These are phyloP conservation scores for Leccinum laetum DNA, from an alignment of 1,284 basidiomycete species.

Conservation along the genomic window DNA sequence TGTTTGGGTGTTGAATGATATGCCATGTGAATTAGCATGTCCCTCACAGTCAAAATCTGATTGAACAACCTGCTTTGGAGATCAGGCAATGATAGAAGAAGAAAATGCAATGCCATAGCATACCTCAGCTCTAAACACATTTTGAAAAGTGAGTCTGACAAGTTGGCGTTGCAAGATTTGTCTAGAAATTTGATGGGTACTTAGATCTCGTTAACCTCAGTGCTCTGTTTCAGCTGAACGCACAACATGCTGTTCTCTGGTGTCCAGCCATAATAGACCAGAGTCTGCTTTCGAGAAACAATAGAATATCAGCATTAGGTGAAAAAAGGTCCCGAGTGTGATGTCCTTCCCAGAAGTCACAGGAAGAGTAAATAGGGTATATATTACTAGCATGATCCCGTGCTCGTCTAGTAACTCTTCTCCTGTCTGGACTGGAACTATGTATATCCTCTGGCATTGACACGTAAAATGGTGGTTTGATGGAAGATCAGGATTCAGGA, in stretches of 20 bases:
- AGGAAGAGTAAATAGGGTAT: too few species aligned
- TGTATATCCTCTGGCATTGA: too few species aligned
- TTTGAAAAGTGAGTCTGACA: background rate
- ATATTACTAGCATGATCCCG: too few species aligned
- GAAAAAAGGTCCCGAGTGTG: too few species aligned
- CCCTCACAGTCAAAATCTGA: background rate
- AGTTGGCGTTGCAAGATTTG: background rate
- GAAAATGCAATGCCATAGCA: background rate
- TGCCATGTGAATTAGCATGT: background rate
- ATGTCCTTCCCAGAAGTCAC: too few species aligned
- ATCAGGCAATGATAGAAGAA: background rate
- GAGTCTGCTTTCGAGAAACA: too few species aligned
- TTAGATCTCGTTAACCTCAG: background rate
- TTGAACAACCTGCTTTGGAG: background rate
- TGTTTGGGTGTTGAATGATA: background rate
- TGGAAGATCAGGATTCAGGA: too few species aligned
- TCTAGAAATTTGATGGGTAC: background rate
- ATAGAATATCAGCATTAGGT: too few species aligned
- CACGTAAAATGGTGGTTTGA: too few species aligned
- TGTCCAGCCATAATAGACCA: background rate
- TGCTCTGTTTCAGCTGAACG: background rate
- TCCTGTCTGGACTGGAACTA: too few species aligned
- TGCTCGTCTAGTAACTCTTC: too few species aligned
- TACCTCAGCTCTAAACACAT: background rate
- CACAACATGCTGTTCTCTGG: background rate